Evolutionary conservation across 352 stramenopile species (phyloP), one percentile per base, ranked within the genome.

Genomic region (Phytophthora multivora): DNA sequence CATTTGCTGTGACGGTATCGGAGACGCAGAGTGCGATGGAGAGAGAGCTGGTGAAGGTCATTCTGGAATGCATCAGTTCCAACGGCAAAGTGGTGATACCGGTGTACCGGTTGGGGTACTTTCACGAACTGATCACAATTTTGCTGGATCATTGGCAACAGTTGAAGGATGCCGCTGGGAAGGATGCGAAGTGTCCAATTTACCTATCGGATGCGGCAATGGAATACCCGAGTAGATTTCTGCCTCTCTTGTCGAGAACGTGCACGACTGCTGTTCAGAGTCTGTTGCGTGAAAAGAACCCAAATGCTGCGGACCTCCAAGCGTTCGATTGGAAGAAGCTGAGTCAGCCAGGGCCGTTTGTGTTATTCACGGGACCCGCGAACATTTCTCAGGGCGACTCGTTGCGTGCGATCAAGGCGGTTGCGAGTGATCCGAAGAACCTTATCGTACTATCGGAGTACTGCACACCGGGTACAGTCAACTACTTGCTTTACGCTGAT

Each of bases 81-180:
- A 73, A 79, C 11, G 88, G 88, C 26, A 96, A 96, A 79, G 88
- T 96, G 13, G 79, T 96, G 18, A 87, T 96, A 23, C 88, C 88
- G 0, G 71, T 96, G 9, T 87, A 91, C 51, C 76, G 74, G 8
- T 63, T 88, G 11, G 88, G 88, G 2, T 96, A 95, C 48, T 82
- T 95, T 43, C 86, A 96, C 42, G 88, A 96, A 50, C 52, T 96
- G 21, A 50, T 86, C 25, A 77, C 80, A 23, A 84, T 95, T 46
- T 59, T 96, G 43, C 52, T 88, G 25, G 73, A 86, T 6, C 88
- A 90, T 63, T 96, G 86, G 88, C 64, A 77, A 8, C 70, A 79
- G n/a, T 78, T 91, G 68, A 59, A 78, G 33, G 60, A 75, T 41
- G 48, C 36, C 30, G 51, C 47, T 11, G 64, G 63, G 3, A 68